These are phyloP conservation scores for Colletotrichum chrysophilum DNA, from an alignment of 2,329 filamentous ascomycete genomes.

Conservation along the genomic window DNA sequence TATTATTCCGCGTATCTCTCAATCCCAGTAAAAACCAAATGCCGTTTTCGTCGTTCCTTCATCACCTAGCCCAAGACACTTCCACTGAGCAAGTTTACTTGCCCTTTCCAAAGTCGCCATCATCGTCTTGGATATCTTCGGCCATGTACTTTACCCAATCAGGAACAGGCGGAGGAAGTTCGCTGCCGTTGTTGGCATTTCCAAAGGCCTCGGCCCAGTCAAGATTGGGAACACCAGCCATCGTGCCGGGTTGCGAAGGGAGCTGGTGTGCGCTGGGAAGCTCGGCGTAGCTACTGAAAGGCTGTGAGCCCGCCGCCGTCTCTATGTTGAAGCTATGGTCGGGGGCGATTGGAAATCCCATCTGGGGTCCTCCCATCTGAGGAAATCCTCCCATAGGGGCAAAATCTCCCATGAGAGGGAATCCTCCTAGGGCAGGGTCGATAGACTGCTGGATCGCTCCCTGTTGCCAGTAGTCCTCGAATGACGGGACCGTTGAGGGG, in stretches of 20 bases:
- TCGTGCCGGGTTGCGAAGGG: rapidly evolving
- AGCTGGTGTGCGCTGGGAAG: rapidly evolving
- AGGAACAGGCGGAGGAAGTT: no score
- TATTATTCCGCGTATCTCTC: neutral
- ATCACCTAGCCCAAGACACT: rapidly evolving
- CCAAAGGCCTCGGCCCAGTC: rapidly evolving
- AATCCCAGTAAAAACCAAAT: neutral
- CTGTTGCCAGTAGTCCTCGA: no score
- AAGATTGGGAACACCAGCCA: rapidly evolving
- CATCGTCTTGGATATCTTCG: no score
- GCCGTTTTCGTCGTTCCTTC: neutral
- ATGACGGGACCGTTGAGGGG: no score
- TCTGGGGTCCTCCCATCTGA: neutral
- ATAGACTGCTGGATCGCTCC: neutral
- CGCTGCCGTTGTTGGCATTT: neutral
- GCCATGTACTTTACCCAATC: no score
- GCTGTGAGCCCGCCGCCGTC: neutral
- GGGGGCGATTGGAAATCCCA: neutral
- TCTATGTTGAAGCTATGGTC: rapidly evolving
- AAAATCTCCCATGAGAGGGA: neutral
- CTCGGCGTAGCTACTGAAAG: rapidly evolving
- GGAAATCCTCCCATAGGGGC: neutral
- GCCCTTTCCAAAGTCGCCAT: no score
- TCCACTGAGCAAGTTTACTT: neutral
- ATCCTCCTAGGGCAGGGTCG: neutral